These are phyloP conservation scores for Diaporthe vexans DNA, from an alignment of 2,329 filamentous ascomycete species.

Conservation along the genomic window DNA sequence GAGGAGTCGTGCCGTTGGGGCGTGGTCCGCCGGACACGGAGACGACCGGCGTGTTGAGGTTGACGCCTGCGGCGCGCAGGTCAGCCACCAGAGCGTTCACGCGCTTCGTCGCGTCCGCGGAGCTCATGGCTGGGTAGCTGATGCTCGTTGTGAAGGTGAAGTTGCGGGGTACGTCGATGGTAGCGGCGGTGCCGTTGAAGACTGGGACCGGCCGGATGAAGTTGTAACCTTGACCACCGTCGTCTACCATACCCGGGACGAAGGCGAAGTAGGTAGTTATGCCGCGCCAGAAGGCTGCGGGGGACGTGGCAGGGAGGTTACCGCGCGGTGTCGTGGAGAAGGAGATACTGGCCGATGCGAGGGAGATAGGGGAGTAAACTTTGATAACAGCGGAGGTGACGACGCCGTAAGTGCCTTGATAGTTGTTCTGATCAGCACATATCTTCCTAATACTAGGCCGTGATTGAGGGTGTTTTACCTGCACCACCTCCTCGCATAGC, in stretches of 20 bases:
- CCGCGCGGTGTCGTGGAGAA: conserved; percentile 8
- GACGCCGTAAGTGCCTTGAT: conserved; percentile 28
- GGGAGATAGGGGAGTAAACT: not conserved
- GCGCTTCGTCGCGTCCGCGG: conserved; percentile 7
- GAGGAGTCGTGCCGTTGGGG: conserved; percentile 4
- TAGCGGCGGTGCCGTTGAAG: conserved; percentile 13
- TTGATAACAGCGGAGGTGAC: conserved; percentile 30
- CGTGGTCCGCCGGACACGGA: not conserved
- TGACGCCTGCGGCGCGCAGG: conserved; percentile 18
- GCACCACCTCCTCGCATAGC: conserved; percentile 59
- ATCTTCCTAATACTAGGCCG: not conserved
- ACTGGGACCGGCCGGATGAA: conserved; percentile 38
- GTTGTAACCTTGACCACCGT: conserved; percentile 54
- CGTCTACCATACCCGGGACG: conserved; percentile 51
- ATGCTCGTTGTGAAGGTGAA: conserved; percentile 25
- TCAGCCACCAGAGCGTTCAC: not conserved
- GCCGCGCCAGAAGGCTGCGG: conserved; percentile 49
- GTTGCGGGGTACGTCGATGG: not conserved
- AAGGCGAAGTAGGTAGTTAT: conserved; percentile 53
- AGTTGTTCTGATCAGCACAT: not conserved
- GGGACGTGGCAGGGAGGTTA: conserved; percentile 16
- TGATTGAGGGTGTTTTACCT: conserved; percentile 28
- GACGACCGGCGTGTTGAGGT: not conserved
- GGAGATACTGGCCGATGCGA: conserved; percentile 18
- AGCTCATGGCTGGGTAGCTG: conserved; percentile 27